Conservation (phyloP, 306 rosid genomes). For the Sphenostylis stenocarpa region DNA sequence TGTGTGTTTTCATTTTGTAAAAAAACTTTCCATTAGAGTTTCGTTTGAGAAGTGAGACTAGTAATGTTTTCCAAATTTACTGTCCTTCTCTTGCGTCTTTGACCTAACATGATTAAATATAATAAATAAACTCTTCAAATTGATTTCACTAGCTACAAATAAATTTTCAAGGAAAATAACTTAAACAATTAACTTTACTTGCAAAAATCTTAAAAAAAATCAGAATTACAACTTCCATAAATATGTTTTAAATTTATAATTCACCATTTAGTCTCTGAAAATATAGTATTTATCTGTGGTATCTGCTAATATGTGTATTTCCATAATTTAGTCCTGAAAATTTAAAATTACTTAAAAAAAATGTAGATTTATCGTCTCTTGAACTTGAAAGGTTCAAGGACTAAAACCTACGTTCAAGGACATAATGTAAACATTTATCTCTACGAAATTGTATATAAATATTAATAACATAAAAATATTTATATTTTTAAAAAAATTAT, state of each 20-base stretch:
- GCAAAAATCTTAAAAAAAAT: background rate
- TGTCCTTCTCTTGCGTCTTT: background rate
- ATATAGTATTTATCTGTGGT: background rate
- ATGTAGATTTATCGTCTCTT: too few species aligned
- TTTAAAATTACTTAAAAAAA: too few species aligned
- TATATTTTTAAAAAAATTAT: too few species aligned
- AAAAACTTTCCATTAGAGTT: background rate
- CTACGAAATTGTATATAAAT: too few species aligned
- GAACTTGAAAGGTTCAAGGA: too few species aligned
- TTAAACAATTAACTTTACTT: background rate
- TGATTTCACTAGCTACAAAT: background rate
- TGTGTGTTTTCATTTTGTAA: background rate
- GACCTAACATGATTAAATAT: background rate
- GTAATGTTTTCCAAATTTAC: background rate
- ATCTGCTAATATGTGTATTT: background rate
- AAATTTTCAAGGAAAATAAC: background rate
- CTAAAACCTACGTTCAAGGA: background rate
- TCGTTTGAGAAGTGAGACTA: background rate
- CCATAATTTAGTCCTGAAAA: background rate
- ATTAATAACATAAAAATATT: too few species aligned
- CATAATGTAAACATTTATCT: too few species aligned
- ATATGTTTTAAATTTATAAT: background rate
- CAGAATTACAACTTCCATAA: background rate
- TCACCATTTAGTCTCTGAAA: background rate
- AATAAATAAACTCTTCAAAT: background rate